Percentiles rank a stretch among this genome's conserved stretches.
Conservation (phyloP, 1,284 basidiomycete genomes). For the Ceraceosorus guamensis region DNA sequence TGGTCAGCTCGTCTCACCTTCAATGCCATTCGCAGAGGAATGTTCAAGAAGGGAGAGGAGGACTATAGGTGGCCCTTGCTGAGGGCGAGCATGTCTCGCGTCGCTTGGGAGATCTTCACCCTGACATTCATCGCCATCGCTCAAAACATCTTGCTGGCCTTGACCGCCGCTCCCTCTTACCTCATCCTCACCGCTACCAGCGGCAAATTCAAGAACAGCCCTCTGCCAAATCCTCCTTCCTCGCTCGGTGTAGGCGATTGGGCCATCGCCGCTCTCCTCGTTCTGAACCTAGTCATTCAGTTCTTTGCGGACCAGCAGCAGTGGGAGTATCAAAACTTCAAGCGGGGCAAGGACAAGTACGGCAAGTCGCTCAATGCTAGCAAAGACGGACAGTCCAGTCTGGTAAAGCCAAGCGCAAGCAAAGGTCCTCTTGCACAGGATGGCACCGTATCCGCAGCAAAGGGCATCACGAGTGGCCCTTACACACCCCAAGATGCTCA, state of each 20-base stretch:
- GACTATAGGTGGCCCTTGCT: slow-evolving; percentile 87
- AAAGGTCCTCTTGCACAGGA: slow-evolving; percentile 5
- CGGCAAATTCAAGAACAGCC: slow-evolving; percentile 39
- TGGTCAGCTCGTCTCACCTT: slow-evolving; percentile 61
- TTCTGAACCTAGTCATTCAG: slow-evolving; percentile 62
- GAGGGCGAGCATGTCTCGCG: slow-evolving; percentile 60
- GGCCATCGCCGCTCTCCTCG: slow-evolving; percentile 57
- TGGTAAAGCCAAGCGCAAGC: slow-evolving; percentile 7
- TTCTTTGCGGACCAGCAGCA: slow-evolving; percentile 86
- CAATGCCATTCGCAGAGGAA: slow-evolving; percentile 74
- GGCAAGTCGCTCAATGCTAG: slow-evolving; percentile 18
- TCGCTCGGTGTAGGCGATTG: slow-evolving; percentile 61
- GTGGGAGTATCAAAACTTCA: slow-evolving; percentile 70
- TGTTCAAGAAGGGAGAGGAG: slow-evolving; percentile 68
- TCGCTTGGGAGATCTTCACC: slow-evolving; percentile 72
- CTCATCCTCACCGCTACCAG: slow-evolving; percentile 47
- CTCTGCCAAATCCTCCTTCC: slow-evolving; percentile 43
- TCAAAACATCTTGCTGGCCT: slow-evolving; percentile 73
- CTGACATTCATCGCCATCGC: slow-evolving; percentile 69
- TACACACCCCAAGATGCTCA: slow-evolving; percentile 55
- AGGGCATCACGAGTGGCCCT: not conserved
- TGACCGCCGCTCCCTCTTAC: slow-evolving; percentile 56
- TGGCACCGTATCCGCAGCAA: slow-evolving; percentile 1
- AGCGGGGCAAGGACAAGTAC: slow-evolving; percentile 52
- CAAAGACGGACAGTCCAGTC: slow-evolving; percentile 16